These are phyloP conservation scores for Quillaja saponaria DNA, from an alignment of 306 rosid species.

Conservation along the genomic window DNA sequence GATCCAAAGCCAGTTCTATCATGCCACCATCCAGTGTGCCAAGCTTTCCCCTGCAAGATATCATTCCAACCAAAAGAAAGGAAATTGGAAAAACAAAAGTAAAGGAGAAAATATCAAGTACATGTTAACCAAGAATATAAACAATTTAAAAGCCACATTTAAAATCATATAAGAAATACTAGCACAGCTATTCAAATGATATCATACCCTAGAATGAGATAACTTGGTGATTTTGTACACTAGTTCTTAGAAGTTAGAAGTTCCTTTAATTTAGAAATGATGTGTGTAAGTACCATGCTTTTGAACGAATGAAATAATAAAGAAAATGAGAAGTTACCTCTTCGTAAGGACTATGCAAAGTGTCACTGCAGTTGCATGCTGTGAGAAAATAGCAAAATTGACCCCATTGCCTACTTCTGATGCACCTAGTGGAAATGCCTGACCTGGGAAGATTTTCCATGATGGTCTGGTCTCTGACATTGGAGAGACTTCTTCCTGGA, in stretches of 20 bases:
- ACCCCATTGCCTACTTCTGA: conserved; percentile 75
- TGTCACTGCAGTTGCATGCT: conserved; percentile 82
- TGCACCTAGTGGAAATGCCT: conserved; percentile 81
- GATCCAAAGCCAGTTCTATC: conserved; percentile 75
- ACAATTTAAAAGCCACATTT: not conserved
- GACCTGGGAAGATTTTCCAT: conserved; percentile 67
- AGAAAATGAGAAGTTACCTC: conserved; percentile 48
- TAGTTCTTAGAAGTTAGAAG: too few species aligned
- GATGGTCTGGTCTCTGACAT: conserved; percentile 41
- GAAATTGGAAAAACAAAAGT: conserved; percentile 14
- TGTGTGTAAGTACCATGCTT: not conserved
- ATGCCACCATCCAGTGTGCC: conserved; percentile 54
- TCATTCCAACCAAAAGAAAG: conserved; percentile 22
- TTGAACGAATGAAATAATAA: conserved; percentile 7
- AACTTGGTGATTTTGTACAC: not conserved
- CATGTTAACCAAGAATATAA: not conserved
- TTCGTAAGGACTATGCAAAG: conserved; percentile 64
- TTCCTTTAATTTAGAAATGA: not conserved
- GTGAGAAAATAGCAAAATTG: conserved; percentile 89
- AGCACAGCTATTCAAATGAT: conserved; percentile 9
- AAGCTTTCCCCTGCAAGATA: conserved; percentile 37
- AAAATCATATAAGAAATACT: conserved; percentile 12
- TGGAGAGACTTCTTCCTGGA: conserved; percentile 62
- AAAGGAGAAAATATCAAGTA: conserved; percentile 1
- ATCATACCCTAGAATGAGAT: conserved; percentile 8